Percentiles rank a stretch among this genome's conserved stretches.
phyloP scores from a whole-genome alignment of 768 basidiomycete genomes.

The Cystofilobasidium macerans region DNA sequence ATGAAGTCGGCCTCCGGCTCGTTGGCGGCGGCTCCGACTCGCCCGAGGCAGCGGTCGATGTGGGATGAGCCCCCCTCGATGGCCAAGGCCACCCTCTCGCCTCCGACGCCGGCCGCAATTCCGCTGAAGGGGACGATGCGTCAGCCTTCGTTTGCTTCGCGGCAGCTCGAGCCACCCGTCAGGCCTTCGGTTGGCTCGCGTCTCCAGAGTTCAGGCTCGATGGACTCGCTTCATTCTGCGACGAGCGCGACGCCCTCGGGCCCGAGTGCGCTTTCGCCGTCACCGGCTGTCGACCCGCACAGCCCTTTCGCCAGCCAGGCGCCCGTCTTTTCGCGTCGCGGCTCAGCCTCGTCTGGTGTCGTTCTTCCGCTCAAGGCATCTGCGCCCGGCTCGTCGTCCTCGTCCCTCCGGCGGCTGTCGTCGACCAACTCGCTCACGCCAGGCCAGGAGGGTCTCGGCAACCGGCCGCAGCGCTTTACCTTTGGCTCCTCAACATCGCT shows the following conservation, averaged over 20 bases:
- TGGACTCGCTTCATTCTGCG: background rate
- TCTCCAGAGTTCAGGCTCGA: background rate
- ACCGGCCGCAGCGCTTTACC: background rate
- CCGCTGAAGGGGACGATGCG: background rate
- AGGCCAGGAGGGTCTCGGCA: background rate
- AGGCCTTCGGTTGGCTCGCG: background rate
- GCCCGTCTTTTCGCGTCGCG: conserved; percentile 4
- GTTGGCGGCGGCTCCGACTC: background rate
- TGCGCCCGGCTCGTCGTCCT: background rate
- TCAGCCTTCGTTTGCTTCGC: background rate
- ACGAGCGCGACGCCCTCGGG: background rate
- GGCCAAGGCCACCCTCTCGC: background rate
- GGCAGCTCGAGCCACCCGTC: background rate
- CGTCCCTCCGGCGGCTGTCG: background rate
- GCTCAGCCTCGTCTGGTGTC: background rate
- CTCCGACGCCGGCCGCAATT: background rate
- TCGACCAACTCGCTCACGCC: background rate
- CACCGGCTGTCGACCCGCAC: background rate
- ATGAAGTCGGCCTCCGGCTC: background rate
- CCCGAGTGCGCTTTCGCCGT: background rate
- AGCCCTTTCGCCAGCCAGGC: conserved; percentile 1
- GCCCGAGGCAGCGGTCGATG: background rate
- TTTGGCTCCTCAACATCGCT: background rate
- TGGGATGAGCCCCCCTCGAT: background rate
- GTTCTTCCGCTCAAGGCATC: background rate